phyloP scores from a whole-genome alignment of 768 basidiomycete genomes.

The Omphalotus guepiniiformis region DNA sequence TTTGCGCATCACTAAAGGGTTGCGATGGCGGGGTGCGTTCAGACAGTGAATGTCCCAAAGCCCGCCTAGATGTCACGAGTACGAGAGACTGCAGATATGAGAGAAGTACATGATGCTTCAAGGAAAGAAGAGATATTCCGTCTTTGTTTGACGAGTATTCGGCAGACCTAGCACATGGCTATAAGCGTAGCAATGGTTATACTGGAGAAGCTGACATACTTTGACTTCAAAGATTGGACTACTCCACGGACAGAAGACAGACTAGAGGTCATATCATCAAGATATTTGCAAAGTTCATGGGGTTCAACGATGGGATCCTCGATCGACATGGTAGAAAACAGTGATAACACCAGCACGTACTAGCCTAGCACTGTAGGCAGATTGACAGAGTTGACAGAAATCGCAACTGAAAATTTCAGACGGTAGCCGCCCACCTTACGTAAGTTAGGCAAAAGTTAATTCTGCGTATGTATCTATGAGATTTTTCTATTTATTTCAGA shows the following conservation, averaged over 20 bases:
- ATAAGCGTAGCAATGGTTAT: not conserved
- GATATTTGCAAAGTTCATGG: slow-evolving; percentile 4
- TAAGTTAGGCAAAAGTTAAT: no score
- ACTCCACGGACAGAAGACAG: slow-evolving; percentile 6
- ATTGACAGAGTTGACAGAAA: no score
- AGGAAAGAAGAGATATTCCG: slow-evolving; percentile 87
- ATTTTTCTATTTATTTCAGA: no score
- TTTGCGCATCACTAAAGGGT: slow-evolving; percentile 49
- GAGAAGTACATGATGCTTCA: slow-evolving; percentile 82
- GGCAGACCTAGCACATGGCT: no score
- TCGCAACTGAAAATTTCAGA: no score
- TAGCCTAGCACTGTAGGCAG: no score
- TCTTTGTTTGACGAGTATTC: slow-evolving; percentile 51
- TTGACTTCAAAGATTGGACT: not conserved
- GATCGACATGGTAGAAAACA: not conserved
- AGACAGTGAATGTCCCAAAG: slow-evolving; percentile 58
- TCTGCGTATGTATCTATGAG: no score
- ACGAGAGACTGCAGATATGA: slow-evolving; percentile 83
- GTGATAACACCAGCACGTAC: no score
- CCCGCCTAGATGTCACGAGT: slow-evolving; percentile 67
- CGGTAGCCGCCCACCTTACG: no score
- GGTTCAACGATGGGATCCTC: not conserved
- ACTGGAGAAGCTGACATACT: not conserved
- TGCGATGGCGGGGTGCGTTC: slow-evolving; percentile 43
- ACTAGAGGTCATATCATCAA: slow-evolving; percentile 6